Evolutionary conservation across 1,139 yeast genomes (phyloP), one percentile per base, ranked within the genome.

Genomic region (Debaryomyces nepalensis): DNA sequence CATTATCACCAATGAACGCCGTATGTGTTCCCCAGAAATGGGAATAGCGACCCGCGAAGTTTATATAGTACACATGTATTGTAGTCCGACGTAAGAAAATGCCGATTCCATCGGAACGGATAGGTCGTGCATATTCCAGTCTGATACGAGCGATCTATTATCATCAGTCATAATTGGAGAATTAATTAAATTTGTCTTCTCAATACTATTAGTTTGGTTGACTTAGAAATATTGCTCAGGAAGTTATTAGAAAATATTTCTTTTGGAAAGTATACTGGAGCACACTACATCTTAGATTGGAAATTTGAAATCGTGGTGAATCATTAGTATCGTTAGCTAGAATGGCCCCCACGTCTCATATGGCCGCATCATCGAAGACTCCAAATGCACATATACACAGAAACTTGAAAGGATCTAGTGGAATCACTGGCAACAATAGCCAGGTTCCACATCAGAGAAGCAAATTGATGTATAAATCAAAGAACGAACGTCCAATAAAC

Each of bases 401-500:
- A 31, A 31, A 10, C n/a, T 3, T 34, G 14, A 15, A 11, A 6
- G n/a, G 31, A 6, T 6, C 7, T 9, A 11, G 21, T 2, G 23
- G 18, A 14, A 14, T n/a, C 16, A 20, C 30, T 23, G 33, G 12
- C 27, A 11, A 37, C n/a, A 21, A 18, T 6, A 12, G 19, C n/a
- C 9, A 19, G 24, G 15, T 19, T 9, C 20, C 24, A 20, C 24
- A 16, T 5, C 30, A 38, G 24, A 31, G 18, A 15, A 5, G 24
- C n/a, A 16, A 29, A 8, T 19, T 35, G 8, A n/a, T 15, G 19
- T 19, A 32, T 29, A 34, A 22, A 9, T 11, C 31, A n/a, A 35
- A 30, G 27, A 21, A 34, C 11, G 31, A 38, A 5, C 15, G 36
- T 8, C 29, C 32, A 5, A 29, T 43, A 16, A 30, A 45, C 26